These are phyloP conservation scores for Hymenoscyphus fraxineus DNA, from an alignment of 2,329 filamentous ascomycete species.

Conservation along the genomic window DNA sequence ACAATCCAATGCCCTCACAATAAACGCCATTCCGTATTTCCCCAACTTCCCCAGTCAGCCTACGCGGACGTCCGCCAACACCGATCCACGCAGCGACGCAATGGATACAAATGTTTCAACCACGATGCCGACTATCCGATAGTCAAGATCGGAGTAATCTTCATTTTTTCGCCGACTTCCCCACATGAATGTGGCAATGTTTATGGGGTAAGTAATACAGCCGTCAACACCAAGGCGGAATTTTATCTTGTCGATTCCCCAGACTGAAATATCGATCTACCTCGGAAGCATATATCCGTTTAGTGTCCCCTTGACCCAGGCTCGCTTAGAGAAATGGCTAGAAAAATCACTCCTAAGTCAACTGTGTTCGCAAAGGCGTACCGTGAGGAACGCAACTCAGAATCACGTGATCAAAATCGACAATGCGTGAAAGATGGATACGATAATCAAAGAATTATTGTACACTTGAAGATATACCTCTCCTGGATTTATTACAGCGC, in stretches of 20 bases:
- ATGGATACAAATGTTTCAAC: neutral
- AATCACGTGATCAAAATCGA: no score
- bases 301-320: neutral
- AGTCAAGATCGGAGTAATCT: neutral
- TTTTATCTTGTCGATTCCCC: neutral
- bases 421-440: no score
- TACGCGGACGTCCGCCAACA: neutral
- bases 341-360: no score
- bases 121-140: neutral
- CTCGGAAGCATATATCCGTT: neutral
- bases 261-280: neutral
- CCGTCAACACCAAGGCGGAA: neutral
- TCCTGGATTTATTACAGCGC: no score
- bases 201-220: no score
- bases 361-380: no score
- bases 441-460: no score
- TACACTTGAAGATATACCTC: no score
- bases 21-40: neutral
- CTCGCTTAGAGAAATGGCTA: neutral
- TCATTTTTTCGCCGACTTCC: neutral
- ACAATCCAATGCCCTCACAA: neutral
- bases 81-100: neutral
- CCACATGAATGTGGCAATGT: neutral
- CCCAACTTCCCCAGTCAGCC: neutral
- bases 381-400: no score